phyloP scores from a whole-genome alignment of 768 basidiomycete genomes.

The Pleurotus salmoneostramineus region DNA sequence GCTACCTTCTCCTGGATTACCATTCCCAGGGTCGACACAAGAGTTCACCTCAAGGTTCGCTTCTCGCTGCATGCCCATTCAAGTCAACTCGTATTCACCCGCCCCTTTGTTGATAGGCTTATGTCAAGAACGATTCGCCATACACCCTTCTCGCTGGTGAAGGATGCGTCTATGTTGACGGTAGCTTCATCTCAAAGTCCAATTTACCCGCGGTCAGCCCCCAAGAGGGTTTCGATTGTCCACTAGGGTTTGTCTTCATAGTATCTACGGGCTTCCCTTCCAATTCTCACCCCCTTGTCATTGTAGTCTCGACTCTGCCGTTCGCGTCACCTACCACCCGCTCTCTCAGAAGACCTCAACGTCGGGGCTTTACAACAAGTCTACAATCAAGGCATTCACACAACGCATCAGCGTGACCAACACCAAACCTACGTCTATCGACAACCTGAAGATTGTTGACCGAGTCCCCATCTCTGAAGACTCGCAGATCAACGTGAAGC shows the following conservation, averaged over 20 bases:
- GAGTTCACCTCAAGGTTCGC: constrained; percentile 19
- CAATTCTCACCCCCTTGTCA: background rate
- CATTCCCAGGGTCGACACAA: constrained; percentile 30
- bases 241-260: constrained; percentile 40
- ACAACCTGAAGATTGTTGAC: constrained; percentile 5
- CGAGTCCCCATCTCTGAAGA: constrained; percentile 1
- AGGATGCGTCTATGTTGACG: constrained; percentile 36
- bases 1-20: constrained; percentile 31
- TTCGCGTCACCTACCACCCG: constrained; percentile 2
- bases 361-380: constrained; percentile 31
- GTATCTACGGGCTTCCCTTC: constrained; percentile 7
- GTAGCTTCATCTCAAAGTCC: constrained; percentile 34
- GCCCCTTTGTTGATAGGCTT: background rate
- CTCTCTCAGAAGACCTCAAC: constrained; percentile 20
- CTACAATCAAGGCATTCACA: constrained; percentile 9
- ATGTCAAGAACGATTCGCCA: constrained; percentile 29
- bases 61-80: background rate
- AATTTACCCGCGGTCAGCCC: constrained; percentile 29
- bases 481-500: constrained; percentile 13
- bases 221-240: constrained; percentile 34
- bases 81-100: background rate
- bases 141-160: constrained; percentile 30
- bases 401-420: background rate
- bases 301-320: background rate
- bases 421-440: background rate